phyloP scores from a whole-genome alignment of 1,139 yeast genomes.

The Tardiomyces blankii region DNA sequence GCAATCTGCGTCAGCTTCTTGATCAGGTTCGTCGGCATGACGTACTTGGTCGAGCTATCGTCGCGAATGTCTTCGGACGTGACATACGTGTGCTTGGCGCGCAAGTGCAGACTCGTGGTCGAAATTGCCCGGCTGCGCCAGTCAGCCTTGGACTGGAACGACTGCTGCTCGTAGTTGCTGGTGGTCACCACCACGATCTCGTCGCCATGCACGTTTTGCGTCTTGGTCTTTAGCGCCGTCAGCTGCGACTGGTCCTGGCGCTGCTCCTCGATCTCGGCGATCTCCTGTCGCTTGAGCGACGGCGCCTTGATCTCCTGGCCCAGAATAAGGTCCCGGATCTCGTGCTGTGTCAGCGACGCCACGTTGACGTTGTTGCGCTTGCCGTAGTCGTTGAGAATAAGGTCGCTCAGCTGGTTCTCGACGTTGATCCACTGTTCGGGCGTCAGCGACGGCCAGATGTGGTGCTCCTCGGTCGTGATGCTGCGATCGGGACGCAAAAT shows the following conservation, averaged over 20 bases:
- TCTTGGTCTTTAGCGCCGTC: slow-evolving; percentile 74
- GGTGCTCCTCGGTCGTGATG: slow-evolving; percentile 61
- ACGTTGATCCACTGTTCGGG: slow-evolving; percentile 90
- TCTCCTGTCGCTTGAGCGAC: slow-evolving; percentile 63
- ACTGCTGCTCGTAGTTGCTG: slow-evolving; percentile 73
- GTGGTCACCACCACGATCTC: slow-evolving; percentile 92
- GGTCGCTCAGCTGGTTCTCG: slow-evolving; percentile 77
- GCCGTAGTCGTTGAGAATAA: slow-evolving; percentile 78
- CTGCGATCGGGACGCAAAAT: slow-evolving; percentile 69
- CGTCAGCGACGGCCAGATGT: slow-evolving; percentile 84
- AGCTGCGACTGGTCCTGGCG: slow-evolving; percentile 31
- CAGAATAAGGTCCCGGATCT: slow-evolving; percentile 82
- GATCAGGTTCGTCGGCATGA: slow-evolving; percentile 73
- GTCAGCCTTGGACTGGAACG: slow-evolving; percentile 75
- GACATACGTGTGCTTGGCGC: slow-evolving; percentile 70
- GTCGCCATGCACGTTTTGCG: slow-evolving; percentile 91
- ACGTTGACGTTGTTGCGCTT: slow-evolving; percentile 78
- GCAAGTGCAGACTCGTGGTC: slow-evolving; percentile 56
- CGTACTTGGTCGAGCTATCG: slow-evolving; percentile 49
- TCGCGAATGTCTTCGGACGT: slow-evolving; percentile 46
- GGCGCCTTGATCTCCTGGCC: slow-evolving; percentile 95
- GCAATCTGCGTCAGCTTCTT: slow-evolving; percentile 71
- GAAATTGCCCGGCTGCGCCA: slow-evolving; percentile 89
- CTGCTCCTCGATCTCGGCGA: slow-evolving; percentile 65
- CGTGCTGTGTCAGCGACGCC: slow-evolving; percentile 82